phyloP scores from a whole-genome alignment of 179 eudicot genomes.

The Spinacia oleracea region DNA sequence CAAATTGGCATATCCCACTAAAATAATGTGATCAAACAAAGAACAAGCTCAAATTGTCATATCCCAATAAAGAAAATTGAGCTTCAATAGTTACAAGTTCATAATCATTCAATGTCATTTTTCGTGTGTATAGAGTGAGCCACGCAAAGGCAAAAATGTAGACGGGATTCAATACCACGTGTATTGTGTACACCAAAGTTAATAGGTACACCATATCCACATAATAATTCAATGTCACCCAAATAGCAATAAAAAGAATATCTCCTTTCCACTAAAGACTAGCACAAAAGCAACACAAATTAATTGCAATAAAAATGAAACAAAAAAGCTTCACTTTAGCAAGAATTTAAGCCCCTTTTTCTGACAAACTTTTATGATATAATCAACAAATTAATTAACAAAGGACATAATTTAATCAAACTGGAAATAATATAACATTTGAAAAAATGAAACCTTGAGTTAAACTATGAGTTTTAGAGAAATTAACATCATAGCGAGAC shows the following conservation, averaged over 20 bases:
- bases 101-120: neutral
- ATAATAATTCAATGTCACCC: neutral
- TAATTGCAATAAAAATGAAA: too few relatives aligned
- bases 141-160: too few relatives aligned
- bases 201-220: neutral
- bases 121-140: too few relatives aligned
- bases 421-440: neutral
- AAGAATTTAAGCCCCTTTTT: neutral
- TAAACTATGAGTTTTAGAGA: constrained; percentile 51
- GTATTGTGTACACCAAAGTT: neutral
- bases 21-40: too few relatives aligned
- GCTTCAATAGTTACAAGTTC: neutral
- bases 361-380: neutral
- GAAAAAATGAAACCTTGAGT: constrained; percentile 45
- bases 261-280: neutral
- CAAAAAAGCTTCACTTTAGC: neutral
- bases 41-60: neutral
- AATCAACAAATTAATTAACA: neutral
- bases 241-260: neutral
- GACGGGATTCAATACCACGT: too few relatives aligned
- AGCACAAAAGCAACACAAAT: neutral
- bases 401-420: neutral
- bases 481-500: constrained; percentile 46
- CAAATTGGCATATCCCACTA: too few relatives aligned
- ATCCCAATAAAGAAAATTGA: neutral